phyloP scores from a whole-genome alignment of 2,329 filamentous ascomycete species.

The Diaporthe vaccinii region DNA sequence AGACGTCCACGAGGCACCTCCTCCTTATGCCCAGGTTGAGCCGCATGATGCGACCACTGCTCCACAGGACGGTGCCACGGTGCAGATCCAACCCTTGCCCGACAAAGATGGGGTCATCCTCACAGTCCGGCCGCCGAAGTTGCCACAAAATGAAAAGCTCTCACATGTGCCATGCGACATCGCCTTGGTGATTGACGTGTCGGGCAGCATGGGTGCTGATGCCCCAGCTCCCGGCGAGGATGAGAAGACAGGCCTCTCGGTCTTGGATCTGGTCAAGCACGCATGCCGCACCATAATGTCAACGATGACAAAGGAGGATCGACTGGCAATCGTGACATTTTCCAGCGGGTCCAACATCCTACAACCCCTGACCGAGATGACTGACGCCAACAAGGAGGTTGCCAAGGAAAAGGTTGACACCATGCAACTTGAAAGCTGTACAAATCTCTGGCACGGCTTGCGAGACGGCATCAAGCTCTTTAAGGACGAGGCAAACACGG shows the following conservation, averaged over 20 bases:
- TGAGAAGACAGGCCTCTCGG: constrained; percentile 64
- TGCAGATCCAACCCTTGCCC: constrained; percentile 56
- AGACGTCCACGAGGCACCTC: not conserved
- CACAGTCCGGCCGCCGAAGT: constrained; percentile 59
- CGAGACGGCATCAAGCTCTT: constrained; percentile 64
- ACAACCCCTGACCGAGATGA: constrained; percentile 64
- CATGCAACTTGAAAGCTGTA: constrained; percentile 56
- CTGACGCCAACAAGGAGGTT: constrained; percentile 57
- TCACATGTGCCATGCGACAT: constrained; percentile 69
- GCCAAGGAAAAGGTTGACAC: constrained; percentile 57
- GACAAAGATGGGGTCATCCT: constrained; percentile 58
- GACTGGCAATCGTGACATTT: constrained; percentile 71
- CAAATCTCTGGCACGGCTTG: constrained; percentile 72
- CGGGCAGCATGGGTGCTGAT: constrained; percentile 64
- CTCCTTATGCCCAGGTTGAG: constrained; percentile 10
- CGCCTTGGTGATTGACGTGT: constrained; percentile 73
- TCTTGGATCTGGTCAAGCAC: constrained; percentile 73
- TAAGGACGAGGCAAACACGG: constrained; percentile 47
- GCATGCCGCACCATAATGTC: constrained; percentile 69
- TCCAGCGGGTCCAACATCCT: constrained; percentile 56
- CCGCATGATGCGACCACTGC: not conserved
- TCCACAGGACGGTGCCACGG: constrained; percentile 2
- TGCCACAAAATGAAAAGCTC: constrained; percentile 46
- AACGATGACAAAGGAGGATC: constrained; percentile 66
- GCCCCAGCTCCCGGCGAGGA: constrained; percentile 60